Conservation (phyloP, 176 grass and related monocot species). For the Tillandsia leiboldiana region DNA sequence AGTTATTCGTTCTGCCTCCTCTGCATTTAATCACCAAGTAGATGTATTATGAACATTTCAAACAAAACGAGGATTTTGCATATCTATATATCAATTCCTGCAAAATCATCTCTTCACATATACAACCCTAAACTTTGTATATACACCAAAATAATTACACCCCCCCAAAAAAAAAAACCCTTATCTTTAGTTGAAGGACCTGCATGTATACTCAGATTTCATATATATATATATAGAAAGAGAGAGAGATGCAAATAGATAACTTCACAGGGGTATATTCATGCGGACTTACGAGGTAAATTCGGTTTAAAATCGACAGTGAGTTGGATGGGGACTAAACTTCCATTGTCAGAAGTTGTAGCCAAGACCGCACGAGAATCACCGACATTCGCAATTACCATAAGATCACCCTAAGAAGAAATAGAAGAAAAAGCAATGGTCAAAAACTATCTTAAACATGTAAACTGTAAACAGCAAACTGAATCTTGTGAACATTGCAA, state of each 20-base stretch:
- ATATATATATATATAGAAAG: too few relatives aligned
- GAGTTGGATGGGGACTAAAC: slow-evolving; percentile 56
- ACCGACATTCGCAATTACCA: slow-evolving; percentile 77
- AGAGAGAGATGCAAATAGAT: too few relatives aligned
- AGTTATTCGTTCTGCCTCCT: slow-evolving; percentile 68
- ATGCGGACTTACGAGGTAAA: slow-evolving; percentile 57
- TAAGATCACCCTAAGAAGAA: slow-evolving; percentile 39
- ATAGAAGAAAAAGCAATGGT: background rate
- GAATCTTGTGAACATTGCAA: too few relatives aligned
- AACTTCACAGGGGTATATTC: too few relatives aligned
- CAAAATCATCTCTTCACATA: too few relatives aligned
- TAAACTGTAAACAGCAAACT: background rate
- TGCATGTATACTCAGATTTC: too few relatives aligned
- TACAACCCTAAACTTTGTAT: too few relatives aligned
- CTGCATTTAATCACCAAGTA: slow-evolving; percentile 30
- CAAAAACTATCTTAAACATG: background rate
- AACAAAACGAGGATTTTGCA: too few relatives aligned
- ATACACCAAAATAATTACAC: too few relatives aligned
- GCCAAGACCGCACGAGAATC: slow-evolving; percentile 84
- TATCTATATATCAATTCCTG: too few relatives aligned
- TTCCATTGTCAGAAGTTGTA: slow-evolving; percentile 35
- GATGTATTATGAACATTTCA: background rate
- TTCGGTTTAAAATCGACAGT: slow-evolving; percentile 86
- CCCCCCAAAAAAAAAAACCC: too few relatives aligned
- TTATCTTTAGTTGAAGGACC: too few relatives aligned